A percentile compares a stretch with the other conserved stretches of the same genome.
These are phyloP conservation scores for Corylus avellana DNA, from an alignment of 306 rosid genomes.

Conservation along the genomic window DNA sequence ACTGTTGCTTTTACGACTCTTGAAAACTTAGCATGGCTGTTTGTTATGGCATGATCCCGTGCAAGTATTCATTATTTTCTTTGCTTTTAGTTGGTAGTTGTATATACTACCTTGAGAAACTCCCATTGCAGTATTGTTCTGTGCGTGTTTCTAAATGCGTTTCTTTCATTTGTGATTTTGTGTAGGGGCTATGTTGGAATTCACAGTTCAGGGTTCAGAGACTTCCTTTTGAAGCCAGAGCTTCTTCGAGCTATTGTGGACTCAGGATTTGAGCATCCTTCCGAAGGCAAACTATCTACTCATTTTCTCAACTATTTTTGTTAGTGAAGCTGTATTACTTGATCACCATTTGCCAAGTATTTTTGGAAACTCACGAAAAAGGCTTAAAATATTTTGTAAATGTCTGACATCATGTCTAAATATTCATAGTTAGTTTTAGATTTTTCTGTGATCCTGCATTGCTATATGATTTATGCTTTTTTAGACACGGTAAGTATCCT, in stretches of 20 bases:
- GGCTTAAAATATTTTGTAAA: background rate
- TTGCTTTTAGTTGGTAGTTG: background rate
- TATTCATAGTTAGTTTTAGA: background rate
- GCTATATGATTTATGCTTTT: background rate
- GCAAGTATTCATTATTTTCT: background rate
- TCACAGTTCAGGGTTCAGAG: slow-evolving; percentile 99
- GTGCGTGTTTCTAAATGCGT: background rate
- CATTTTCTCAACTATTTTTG: background rate
- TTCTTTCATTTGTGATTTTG: background rate
- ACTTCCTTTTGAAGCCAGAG: slow-evolving; percentile 97
- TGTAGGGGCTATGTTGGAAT: slow-evolving; percentile 96
- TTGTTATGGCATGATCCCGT: background rate
- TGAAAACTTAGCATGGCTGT: background rate
- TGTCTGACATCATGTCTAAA: background rate
- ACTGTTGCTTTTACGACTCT: background rate
- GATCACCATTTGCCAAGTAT: background rate
- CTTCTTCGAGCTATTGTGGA: slow-evolving; percentile 98
- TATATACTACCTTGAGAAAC: background rate
- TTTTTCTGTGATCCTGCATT: background rate
- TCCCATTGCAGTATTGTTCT: background rate
- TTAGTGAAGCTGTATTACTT: background rate
- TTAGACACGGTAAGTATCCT: background rate
- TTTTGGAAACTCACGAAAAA: background rate
- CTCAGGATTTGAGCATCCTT: slow-evolving; percentile 99
- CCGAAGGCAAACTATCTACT: slow-evolving; percentile 71